phyloP scores from a whole-genome alignment of 1,284 basidiomycete species.

The Heliocybe sulcata region DNA sequence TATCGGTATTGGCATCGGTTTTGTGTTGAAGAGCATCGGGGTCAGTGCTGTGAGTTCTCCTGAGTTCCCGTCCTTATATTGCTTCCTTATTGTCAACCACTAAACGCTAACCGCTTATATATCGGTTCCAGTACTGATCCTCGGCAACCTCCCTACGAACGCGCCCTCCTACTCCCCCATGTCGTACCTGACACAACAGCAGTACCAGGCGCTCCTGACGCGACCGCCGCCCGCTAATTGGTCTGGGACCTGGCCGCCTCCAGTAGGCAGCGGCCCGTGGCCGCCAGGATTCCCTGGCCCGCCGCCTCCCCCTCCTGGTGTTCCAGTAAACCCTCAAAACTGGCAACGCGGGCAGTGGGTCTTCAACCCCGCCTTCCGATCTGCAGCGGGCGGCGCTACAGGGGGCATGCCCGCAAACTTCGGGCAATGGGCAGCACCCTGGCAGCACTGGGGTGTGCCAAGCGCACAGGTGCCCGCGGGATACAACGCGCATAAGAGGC shows the following conservation, averaged over 20 bases:
- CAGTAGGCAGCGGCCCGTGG: neutral
- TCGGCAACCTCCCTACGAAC: neutral
- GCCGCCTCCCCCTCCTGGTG: conserved; percentile 36
- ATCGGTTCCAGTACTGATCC: neutral
- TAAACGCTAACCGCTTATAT: neutral
- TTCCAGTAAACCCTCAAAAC: conserved; percentile 31
- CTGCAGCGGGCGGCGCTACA: conserved; percentile 2
- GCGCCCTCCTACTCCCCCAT: neutral
- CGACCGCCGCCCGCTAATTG: conserved; percentile 11
- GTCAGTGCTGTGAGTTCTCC: neutral
- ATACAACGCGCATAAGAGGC: conserved; percentile 56
- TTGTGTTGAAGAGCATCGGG: neutral
- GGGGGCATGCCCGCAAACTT: neutral
- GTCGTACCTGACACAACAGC: neutral
- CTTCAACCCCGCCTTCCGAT: conserved; percentile 36
- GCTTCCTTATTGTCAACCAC: neutral
- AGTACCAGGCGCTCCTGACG: conserved; percentile 6
- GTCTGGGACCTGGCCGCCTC: conserved; percentile 14
- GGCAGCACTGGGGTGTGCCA: conserved; percentile 31
- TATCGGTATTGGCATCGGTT: neutral
- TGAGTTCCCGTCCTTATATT: neutral
- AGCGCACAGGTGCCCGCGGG: conserved; percentile 12
- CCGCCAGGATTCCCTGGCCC: conserved; percentile 26
- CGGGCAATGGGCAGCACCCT: conserved; percentile 20
- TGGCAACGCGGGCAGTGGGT: conserved; percentile 44